A percentile compares a stretch with the other conserved stretches of the same genome.
phyloP scores from a whole-genome alignment of 2,329 filamentous ascomycete species.

The Aspergillus oerlinghausenensis region DNA sequence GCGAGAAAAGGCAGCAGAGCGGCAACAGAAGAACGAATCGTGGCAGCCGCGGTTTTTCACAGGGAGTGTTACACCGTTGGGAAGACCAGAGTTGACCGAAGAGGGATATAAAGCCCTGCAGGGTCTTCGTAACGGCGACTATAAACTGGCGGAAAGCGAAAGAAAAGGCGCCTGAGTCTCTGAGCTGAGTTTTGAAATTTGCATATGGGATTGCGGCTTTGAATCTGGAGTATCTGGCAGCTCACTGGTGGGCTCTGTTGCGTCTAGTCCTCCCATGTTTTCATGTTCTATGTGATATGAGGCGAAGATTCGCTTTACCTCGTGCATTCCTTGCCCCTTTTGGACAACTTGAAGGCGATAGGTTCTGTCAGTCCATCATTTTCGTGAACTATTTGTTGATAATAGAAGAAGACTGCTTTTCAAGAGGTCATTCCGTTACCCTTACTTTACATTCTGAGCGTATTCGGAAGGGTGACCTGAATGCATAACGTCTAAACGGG shows the following conservation, averaged over 20 bases:
- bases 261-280: neutral
- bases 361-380: neutral
- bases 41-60: slow-evolving; percentile 91
- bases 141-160: slow-evolving; percentile 41
- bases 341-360: neutral
- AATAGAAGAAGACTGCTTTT: neutral
- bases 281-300: neutral
- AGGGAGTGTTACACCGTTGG: slow-evolving; percentile 53
- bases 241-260: neutral
- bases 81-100: slow-evolving; percentile 58
- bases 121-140: slow-evolving; percentile 52
- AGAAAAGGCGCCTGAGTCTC: slow-evolving; percentile 29
- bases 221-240: slow-evolving; percentile 23
- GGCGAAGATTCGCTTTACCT: neutral
- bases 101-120: slow-evolving; percentile 57
- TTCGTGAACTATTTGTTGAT: neutral
- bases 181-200: neutral
- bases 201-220: slow-evolving; percentile 3
- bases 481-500: too few species aligned
- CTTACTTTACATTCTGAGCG: neutral
- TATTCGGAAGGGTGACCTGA: neutral
- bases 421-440: neutral
- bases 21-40: slow-evolving; percentile 63
- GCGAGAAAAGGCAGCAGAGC: slow-evolving; percentile 74
- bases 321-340: neutral